Conservation (phyloP, 2,329 filamentous ascomycete genomes). For the Fusarium odoratissimum region DNA sequence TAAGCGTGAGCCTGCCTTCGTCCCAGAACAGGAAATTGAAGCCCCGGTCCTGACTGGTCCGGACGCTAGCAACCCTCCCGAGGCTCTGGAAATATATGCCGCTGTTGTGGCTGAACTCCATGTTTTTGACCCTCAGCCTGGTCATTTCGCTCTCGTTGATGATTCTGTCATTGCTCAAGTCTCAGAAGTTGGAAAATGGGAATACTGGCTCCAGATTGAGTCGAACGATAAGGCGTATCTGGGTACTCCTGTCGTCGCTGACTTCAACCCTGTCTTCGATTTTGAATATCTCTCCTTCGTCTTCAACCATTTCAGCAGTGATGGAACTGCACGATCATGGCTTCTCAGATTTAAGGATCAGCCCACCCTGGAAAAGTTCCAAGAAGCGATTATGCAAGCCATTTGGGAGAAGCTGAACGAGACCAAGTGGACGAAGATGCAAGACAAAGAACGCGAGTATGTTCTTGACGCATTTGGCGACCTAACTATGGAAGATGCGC, state of each 20-base stretch:
- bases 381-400: conserved; percentile 93
- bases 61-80: conserved; percentile 62
- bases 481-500: conserved; percentile 86
- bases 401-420: conserved; percentile 97
- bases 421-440: conserved; percentile 92
- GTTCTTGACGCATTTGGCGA: conserved; percentile 96
- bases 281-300: conserved; percentile 99
- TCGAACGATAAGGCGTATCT: conserved; percentile 84
- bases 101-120: conserved; percentile 87
- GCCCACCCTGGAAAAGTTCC: conserved; percentile 83
- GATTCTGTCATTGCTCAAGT: conserved; percentile 80
- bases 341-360: conserved; percentile 91
- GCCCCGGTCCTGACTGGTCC: conserved; percentile 37
- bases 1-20: conserved; percentile 55
- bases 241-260: conserved; percentile 84
- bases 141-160: conserved; percentile 87
- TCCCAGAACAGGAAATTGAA: conserved; percentile 50
- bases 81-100: conserved; percentile 77
- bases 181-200: conserved; percentile 88
- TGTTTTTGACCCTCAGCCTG: conserved; percentile 89
- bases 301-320: conserved; percentile 93
- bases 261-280: conserved; percentile 98
- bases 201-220: conserved; percentile 93
- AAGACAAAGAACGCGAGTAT: conserved; percentile 93
- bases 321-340: conserved; percentile 95